Evolutionary conservation across 495 filamentous ascomycete species (phyloP), one percentile per base, ranked within the genome.

Genomic region (Penicillium verhagenii): DNA sequence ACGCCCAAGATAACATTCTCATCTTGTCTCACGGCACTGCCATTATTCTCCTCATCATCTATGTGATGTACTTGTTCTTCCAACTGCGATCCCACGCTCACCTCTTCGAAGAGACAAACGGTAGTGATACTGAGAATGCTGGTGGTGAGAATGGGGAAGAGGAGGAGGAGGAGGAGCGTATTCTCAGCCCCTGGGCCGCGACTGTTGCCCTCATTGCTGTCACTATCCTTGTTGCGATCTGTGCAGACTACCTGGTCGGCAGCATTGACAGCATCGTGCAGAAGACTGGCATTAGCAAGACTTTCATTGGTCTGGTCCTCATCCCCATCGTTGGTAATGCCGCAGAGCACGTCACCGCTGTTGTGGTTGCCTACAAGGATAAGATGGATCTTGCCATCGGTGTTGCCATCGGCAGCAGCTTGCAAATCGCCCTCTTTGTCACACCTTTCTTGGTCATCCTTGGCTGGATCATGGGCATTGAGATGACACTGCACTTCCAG

Each of bases 331-430:
- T 98, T 29, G 94, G 94, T 54, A 98, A 98, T 64, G 94, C 94
- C 2, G 94, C 94, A 8, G 94, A 98, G 72, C 94, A 98, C 69
- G 92, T 96, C 35, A 97, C 94, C 7, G 94, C 94, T 11, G 86
- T 92, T 35, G 87, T 97, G 25, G 93, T 97, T 37, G 90, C 94
- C 0, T 82, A 87, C 63, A 96, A 96, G 75, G 81, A 95, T 71
- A 98, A 98, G 81, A 98, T 97, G 94, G 91, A 97, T 61, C 80
- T 98, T 14, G 93, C 93, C 16, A 90, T 98, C 73, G 89, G 90
- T 16, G 92, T 97, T 20, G 94, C 93, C 8, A 91, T 98, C 56
- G 93, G 93, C 29, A 91, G 86, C 63, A 90, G 88, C 67, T 85
- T 98, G 76, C 93, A 98, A 72, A 97, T 98, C 64, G 92, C 93